phyloP scores from a whole-genome alignment of 768 basidiomycete species.

The Trametes cingulata region DNA sequence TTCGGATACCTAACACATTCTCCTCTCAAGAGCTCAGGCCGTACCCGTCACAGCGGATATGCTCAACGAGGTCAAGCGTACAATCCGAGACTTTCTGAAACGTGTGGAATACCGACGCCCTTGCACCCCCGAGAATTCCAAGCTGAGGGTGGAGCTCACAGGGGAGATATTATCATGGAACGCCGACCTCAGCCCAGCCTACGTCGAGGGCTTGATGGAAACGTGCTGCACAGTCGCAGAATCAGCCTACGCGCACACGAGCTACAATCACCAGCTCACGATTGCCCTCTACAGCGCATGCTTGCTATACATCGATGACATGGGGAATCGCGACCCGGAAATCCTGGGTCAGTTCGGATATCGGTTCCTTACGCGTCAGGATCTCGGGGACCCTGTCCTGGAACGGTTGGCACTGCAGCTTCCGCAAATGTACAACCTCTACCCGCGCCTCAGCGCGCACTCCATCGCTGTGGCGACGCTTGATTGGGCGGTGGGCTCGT shows the following conservation, averaged over 20 bases:
- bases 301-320: constrained; percentile 34
- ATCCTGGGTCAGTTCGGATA: constrained; percentile 34
- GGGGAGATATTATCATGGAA: constrained; percentile 1
- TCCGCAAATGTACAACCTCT: constrained; percentile 31
- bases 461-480: constrained; percentile 33
- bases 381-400: constrained; percentile 16
- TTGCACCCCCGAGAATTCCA: background rate
- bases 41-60: too few relatives aligned
- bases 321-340: constrained; percentile 22
- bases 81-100: too few relatives aligned
- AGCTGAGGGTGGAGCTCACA: background rate
- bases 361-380: too few relatives aligned
- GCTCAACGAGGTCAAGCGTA: too few relatives aligned
- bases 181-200: background rate
- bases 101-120: background rate
- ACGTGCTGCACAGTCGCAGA: background rate
- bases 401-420: constrained; percentile 38
- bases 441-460: constrained; percentile 28
- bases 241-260: constrained; percentile 1
- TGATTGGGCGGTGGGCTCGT: constrained; percentile 35
- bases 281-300: constrained; percentile 7
- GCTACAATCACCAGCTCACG: background rate
- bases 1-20: too few relatives aligned
- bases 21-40: too few relatives aligned
- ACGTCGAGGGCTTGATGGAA: background rate